Evolutionary conservation across 257 asterid species (phyloP).

Genomic region (Sherardia arvensis): DNA sequence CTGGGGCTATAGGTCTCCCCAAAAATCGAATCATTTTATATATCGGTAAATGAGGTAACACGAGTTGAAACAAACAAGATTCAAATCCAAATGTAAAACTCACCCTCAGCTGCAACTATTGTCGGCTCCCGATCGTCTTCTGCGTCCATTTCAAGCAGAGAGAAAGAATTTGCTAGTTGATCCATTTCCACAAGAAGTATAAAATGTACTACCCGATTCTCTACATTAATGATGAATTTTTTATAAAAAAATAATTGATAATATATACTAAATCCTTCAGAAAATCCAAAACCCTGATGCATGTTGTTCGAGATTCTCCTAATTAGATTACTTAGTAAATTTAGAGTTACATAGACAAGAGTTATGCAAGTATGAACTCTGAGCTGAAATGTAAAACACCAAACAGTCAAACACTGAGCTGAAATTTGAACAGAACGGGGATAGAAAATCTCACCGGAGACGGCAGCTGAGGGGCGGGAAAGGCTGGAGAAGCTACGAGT

Average conservation of each 20-base stretch:
- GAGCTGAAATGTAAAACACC: neutral
- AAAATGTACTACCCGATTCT: too few relatives aligned
- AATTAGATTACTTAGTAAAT: neutral
- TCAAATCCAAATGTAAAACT: conserved; percentile 6
- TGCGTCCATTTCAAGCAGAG: conserved; percentile 56
- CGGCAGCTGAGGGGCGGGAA: neutral
- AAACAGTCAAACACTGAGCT: neutral
- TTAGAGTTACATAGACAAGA: neutral
- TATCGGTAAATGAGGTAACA: neutral
- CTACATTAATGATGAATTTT: too few relatives aligned
- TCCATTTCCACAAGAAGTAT: conserved; percentile 31
- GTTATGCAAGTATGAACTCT: neutral
- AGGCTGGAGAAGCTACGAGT: neutral
- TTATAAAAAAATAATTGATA: too few relatives aligned
- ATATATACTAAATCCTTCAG: neutral
- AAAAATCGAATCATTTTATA: too few relatives aligned
- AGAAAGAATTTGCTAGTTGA: conserved; percentile 56
- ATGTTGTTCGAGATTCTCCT: neutral
- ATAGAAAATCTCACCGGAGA: neutral
- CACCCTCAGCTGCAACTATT: conserved; percentile 20
- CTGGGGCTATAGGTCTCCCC: too few relatives aligned
- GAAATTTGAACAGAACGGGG: neutral
- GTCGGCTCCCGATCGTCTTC: conserved; percentile 28
- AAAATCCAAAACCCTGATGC: conserved; percentile 1
- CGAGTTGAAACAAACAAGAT: too few relatives aligned